Conservation (phyloP, 768 basidiomycete genomes). For the Suillus variegatus region DNA sequence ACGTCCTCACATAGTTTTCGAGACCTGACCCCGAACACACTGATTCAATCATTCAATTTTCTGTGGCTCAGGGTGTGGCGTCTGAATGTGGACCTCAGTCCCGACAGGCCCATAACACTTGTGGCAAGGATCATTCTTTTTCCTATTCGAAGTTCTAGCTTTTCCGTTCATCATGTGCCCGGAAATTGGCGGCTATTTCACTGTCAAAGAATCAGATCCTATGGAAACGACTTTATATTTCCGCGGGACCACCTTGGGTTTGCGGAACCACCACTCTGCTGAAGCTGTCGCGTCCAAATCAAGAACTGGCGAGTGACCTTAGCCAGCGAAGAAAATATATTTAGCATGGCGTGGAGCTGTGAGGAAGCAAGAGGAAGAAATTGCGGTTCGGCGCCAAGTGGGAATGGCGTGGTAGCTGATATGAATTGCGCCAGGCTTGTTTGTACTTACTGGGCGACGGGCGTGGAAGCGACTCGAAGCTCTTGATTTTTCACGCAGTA, state of each 20-base stretch:
- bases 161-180: neutral
- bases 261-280: neutral
- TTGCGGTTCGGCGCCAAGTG: neutral
- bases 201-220: neutral
- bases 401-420: neutral
- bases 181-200: neutral
- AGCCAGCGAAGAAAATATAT: neutral
- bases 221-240: slow-evolving; percentile 2
- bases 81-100: neutral
- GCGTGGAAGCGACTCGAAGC: neutral
- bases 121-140: neutral
- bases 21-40: neutral
- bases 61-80: neutral
- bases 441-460: neutral
- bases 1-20: neutral
- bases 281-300: neutral
- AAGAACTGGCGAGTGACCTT: neutral
- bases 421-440: neutral
- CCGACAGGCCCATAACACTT: neutral
- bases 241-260: neutral
- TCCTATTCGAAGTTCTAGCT: neutral
- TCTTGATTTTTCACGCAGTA: neutral
- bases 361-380: neutral
- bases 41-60: neutral
- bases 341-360: neutral